Conservation (phyloP, 352 stramenopile genomes). For the Globisporangium megalacanthum region DNA sequence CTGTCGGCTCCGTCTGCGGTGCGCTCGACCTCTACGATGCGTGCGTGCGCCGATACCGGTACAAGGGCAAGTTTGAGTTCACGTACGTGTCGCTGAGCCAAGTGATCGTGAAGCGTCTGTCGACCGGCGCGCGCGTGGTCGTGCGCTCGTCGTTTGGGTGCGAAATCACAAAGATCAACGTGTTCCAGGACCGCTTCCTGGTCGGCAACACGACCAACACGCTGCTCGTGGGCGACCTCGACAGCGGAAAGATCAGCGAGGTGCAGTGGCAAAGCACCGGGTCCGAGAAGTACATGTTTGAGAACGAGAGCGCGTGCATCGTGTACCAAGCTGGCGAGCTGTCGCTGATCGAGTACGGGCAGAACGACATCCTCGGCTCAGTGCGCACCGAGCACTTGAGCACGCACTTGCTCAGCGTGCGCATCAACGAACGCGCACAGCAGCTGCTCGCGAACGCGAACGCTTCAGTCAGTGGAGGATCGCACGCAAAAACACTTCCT, state of each 20-base stretch:
- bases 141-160: conserved; percentile 88
- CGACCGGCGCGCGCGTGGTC: conserved; percentile 80
- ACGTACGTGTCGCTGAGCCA: conserved; percentile 93
- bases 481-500: conserved; percentile 21
- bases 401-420: conserved; percentile 89
- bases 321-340: conserved; percentile 91
- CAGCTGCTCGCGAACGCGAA: conserved; percentile 29
- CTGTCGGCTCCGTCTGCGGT: conserved; percentile 89
- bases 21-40: conserved; percentile 91
- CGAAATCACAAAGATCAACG: conserved; percentile 93
- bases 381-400: conserved; percentile 90
- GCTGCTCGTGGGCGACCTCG: conserved; percentile 88
- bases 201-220: conserved; percentile 91
- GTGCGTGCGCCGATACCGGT: conserved; percentile 87
- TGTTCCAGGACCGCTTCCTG: conserved; percentile 92
- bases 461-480: too few species aligned
- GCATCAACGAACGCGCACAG: conserved; percentile 85
- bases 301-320: conserved; percentile 89
- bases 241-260: conserved; percentile 89
- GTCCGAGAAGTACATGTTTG: conserved; percentile 93
- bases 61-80: conserved; percentile 95
- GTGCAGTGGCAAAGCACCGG: conserved; percentile 88
- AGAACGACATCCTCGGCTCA: conserved; percentile 89
- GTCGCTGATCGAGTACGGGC: conserved; percentile 91
- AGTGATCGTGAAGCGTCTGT: conserved; percentile 91